phyloP scores from a whole-genome alignment of 139 green algal species.

The Raphidocelis subcapitata region DNA sequence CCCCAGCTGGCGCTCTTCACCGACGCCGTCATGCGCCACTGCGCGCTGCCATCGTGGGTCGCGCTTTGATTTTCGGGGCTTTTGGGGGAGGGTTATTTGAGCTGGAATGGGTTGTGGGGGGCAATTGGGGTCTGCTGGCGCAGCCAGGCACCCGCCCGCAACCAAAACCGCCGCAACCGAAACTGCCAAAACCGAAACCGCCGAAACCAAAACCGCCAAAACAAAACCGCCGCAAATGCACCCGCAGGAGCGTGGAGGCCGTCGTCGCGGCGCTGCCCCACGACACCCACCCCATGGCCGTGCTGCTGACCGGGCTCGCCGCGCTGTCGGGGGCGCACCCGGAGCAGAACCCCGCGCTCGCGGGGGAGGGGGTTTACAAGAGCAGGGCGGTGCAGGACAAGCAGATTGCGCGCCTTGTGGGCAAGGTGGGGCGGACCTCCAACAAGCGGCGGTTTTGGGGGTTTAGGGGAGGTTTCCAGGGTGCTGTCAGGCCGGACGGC shows the following conservation, averaged over 20 bases:
- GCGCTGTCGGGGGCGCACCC: slow-evolving; percentile 37
- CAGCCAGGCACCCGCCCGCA: too few species aligned
- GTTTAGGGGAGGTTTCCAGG: too few species aligned
- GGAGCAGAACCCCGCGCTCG: slow-evolving; percentile 90
- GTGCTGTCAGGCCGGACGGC: too few species aligned
- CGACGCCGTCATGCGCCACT: slow-evolving; percentile 86
- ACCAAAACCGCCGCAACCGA: too few species aligned
- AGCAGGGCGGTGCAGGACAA: slow-evolving; percentile 89
- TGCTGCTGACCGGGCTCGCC: slow-evolving; percentile 65
- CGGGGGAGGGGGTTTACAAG: slow-evolving; percentile 89
- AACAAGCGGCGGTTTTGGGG: too few species aligned
- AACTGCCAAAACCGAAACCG: too few species aligned
- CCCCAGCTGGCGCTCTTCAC: slow-evolving; percentile 57
- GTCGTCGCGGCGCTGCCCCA: slow-evolving; percentile 83
- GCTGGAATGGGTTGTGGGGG: too few species aligned
- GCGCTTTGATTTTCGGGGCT: too few species aligned
- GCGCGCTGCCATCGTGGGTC: slow-evolving; percentile 65
- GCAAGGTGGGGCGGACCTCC: slow-evolving; percentile 79
- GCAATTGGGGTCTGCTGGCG: too few species aligned
- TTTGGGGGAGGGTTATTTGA: too few species aligned
- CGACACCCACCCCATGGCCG: slow-evolving; percentile 94
- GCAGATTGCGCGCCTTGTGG: slow-evolving; percentile 93
- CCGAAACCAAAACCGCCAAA: too few species aligned
- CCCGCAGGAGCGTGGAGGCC: slow-evolving; percentile 23
- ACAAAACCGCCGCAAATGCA: too few species aligned